Base-by-base conservation (phyloP, 2,329 filamentous ascomycete genomes). In the Cladosporium sp. region DNA sequence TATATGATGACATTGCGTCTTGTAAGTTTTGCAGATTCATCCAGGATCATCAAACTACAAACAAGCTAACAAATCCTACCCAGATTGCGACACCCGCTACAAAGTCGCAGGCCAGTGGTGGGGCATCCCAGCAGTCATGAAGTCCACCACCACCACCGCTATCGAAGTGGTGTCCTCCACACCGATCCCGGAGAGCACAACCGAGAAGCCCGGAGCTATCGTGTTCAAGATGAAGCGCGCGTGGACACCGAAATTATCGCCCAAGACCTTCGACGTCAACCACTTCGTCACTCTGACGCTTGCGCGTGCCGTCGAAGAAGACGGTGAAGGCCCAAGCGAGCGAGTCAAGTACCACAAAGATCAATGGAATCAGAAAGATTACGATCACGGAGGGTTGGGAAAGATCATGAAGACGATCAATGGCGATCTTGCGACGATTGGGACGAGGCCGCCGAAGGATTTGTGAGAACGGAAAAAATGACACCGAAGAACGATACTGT, bases 91-190 rank as follows among this genome's bases (percentile, higher is more conserved):
- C 82, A 83, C 80, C 0, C 72, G 81, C 61, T 83, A 82, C 67
- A 84, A 84, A 70, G 84, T 85, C 66, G 81, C 81, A 1, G 81
- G 82, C 8, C 81, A 85, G 69, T 84, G 82, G 81, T 84, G 80
- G 68, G 80, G 79, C 74, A 70, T 72, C 28, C 68, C 70, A 11
- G 67, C 59, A 18, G 61, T 71, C 8, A 68, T 70, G 51, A 65
- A 66, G n/a, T 30, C 62, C 8, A 67, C 65, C n/a, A 64, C 62
- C 10, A 71, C 68, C 28, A 55, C 65, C 3, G 60, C 55, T 12
- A 49, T 66, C 8, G 67, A 70, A 59, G 66, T 72, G 4, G 67
- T 70, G 1, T 60, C 64, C 5, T 69, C 66, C 2, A 65, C 66
- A 60, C 83, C 81, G 0, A 72, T 82, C 10, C 78, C 77, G 47